Base-by-base conservation (phyloP, 345 rosid species). In the Populus pruinosa region DNA sequence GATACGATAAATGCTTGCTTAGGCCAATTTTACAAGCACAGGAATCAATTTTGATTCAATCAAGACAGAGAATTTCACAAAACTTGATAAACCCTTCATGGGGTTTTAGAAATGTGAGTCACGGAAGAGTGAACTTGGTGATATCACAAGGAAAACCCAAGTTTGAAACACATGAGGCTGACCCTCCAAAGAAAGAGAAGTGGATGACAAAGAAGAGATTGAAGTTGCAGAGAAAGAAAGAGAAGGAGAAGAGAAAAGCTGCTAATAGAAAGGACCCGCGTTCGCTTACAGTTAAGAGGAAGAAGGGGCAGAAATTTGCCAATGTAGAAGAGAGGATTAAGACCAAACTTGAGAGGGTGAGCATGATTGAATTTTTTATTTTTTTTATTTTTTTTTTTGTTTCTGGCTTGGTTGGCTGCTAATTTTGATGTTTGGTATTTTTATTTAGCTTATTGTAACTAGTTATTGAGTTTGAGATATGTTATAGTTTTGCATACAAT, bases 61-160 rank as follows among this genome's bases (percentile, higher is more conserved):
- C 50, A 3, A 76, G 77, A 33, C 74, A 68, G 70, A 64, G 70
- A 13, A 20, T 47, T 80, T 78, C 78, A 1, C 66, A 56, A 23
- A 81, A 78, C 65, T 67, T 70, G 4, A 36, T 20, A 35, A 77
- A 77, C 65, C 70, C 85, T 67, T 84, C 78, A 0, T 86, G 88
- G 83, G 38, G 63, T 9, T 86, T 41, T 41, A 86, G 95, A 84
- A 79, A 80, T 59, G 85, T 79, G 61, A 91, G 93, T 74, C 88
- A 88, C 64, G 98, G 98, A 33, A 78, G 84, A 0, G 92, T 96
- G 76, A 91, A 82, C 76, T 76, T 96, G 63, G 98, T 96, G 82
- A 88, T 94, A 78, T 90, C 95, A 17, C 75, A 92, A 67, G 99
- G 99, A 76, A 92, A 96, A 83, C 92, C 95, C n/a, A 91, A 92